These are phyloP conservation scores for Talaromyces sp. DNA, from an alignment of 2,329 filamentous ascomycete species.

Conservation along the genomic window DNA sequence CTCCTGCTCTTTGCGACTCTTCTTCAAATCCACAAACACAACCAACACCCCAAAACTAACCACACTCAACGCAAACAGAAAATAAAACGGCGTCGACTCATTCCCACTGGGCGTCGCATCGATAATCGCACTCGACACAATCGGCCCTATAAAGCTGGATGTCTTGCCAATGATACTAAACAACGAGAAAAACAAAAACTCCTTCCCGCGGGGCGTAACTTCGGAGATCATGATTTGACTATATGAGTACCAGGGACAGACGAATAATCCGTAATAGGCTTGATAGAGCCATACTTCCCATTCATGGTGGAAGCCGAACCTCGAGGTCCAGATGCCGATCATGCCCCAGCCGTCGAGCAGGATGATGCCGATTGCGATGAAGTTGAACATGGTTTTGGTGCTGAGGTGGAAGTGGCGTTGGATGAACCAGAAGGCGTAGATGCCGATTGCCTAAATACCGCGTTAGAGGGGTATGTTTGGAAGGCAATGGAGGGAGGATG, in stretches of 20 bases:
- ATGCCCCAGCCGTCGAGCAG: constrained; percentile 60
- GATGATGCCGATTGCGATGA: constrained; percentile 61
- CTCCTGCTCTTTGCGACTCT: constrained; percentile 60
- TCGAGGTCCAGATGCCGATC: constrained; percentile 57
- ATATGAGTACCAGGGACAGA: constrained; percentile 70
- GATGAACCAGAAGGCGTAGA: constrained; percentile 61
- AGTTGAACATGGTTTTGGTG: constrained; percentile 69
- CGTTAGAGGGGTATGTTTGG: too few species aligned
- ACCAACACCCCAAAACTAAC: constrained; percentile 56
- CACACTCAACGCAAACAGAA: constrained; percentile 60
- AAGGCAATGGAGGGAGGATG: too few species aligned
- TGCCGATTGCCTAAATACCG: constrained; percentile 49
- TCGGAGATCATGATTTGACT: constrained; percentile 70
- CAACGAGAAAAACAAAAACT: constrained; percentile 68
- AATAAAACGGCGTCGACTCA: constrained; percentile 65
- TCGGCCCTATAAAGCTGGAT: constrained; percentile 65
- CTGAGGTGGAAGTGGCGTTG: constrained; percentile 60
- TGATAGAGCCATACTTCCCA: constrained; percentile 57
- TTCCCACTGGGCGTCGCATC: constrained; percentile 57
- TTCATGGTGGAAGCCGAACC: constrained; percentile 54
- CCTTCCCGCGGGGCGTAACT: constrained; percentile 66
- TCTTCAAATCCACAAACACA: constrained; percentile 60
- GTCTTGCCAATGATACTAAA: constrained; percentile 70
- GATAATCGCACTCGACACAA: constrained; percentile 69
- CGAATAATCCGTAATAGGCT: constrained; percentile 63